A percentile compares a stretch with the other conserved stretches of the same genome.
Evolutionary conservation across 108 stramenopile genomes (phyloP).

Genomic region (Skeletonema menzelii): DNA sequence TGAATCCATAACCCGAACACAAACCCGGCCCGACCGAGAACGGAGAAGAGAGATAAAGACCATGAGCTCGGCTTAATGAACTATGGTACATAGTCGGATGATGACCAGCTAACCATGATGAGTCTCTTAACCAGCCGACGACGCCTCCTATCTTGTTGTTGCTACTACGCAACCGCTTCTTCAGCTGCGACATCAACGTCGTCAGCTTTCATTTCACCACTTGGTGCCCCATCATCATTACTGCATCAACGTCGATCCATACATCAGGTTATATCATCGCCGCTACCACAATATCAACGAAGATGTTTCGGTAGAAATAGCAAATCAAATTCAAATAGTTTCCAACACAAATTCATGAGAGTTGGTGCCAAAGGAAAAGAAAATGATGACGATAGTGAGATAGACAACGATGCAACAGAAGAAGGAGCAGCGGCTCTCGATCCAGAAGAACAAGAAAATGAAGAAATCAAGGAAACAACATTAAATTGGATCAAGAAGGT

Average conservation of each 20-base stretch:
- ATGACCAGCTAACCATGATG: background rate
- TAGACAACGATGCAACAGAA: background rate
- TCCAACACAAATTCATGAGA: background rate
- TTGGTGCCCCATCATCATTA: background rate
- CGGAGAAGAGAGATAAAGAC: too few species aligned
- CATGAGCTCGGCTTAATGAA: too few species aligned
- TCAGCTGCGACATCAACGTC: background rate
- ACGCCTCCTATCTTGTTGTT: background rate
- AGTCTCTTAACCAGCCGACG: background rate
- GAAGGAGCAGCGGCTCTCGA: background rate
- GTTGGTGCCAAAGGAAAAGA: background rate
- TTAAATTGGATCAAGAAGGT: conserved; percentile 66
- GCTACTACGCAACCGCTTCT: background rate
- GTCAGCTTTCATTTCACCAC: background rate
- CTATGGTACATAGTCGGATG: too few species aligned
- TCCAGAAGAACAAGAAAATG: conserved; percentile 17
- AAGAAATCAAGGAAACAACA: conserved; percentile 44
- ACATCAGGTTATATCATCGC: background rate
- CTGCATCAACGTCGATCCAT: background rate
- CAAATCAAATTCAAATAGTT: background rate
- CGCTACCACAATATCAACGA: background rate
- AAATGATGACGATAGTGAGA: background rate
- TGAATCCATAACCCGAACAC: too few species aligned
- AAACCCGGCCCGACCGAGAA: too few species aligned
- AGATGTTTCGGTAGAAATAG: background rate